A percentile compares a stretch with the other conserved stretches of the same genome.
These are phyloP conservation scores for Aegilops bicornis DNA, from an alignment of 176 grass and related monocot species.

Conservation along the genomic window DNA sequence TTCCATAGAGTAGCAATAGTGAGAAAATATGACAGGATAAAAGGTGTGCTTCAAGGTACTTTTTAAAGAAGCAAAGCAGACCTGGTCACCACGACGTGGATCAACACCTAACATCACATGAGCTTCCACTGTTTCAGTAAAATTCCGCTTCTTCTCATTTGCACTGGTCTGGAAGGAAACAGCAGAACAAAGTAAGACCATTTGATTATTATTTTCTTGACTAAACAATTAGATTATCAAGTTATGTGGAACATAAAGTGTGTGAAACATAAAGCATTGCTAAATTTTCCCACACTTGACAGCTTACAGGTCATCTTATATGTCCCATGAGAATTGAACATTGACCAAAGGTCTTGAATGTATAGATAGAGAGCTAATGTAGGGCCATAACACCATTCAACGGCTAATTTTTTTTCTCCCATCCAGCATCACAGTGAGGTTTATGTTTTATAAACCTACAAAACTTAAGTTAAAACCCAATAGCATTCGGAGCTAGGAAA, in stretches of 20 bases:
- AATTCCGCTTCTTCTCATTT: constrained; percentile 67
- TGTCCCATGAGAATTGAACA: background rate
- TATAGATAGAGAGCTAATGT: background rate
- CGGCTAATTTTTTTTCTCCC: background rate
- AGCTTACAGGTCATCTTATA: background rate
- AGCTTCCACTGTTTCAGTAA: constrained; percentile 88
- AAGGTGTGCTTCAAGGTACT: background rate
- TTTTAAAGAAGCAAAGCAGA: constrained; percentile 2
- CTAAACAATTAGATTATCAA: background rate
- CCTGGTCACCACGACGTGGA: constrained; percentile 95
- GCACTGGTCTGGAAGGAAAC: constrained; percentile 59
- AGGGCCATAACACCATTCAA: background rate
- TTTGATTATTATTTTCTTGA: background rate
- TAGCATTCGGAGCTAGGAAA: background rate
- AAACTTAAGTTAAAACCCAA: background rate
- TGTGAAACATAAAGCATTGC: background rate
- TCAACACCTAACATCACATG: constrained; percentile 96
- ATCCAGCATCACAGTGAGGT: background rate
- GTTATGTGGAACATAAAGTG: background rate
- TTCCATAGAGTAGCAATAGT: constrained; percentile 3
- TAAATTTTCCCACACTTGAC: background rate
- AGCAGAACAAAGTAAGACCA: constrained; percentile 27
- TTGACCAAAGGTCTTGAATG: background rate
- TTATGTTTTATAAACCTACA: background rate
- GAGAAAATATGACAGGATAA: background rate